Percentiles rank a stretch among this genome's conserved stretches.
Conservation (phyloP, 305 asterid genomes). For the Rubia balearica region DNA sequence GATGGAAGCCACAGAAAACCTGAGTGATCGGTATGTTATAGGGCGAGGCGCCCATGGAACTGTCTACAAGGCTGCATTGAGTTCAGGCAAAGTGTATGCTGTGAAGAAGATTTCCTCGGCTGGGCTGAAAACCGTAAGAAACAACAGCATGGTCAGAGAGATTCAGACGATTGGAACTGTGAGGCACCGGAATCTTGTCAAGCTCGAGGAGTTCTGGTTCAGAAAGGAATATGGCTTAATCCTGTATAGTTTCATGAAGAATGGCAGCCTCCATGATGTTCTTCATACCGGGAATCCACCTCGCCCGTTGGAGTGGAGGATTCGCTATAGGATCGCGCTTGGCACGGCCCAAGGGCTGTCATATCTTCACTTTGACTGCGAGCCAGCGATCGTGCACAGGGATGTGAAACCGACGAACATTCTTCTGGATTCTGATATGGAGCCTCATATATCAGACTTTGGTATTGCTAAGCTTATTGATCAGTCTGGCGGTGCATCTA, state of each 20-base stretch:
- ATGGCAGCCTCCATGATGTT: conserved; percentile 79
- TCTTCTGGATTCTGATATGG: conserved; percentile 65
- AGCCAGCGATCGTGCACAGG: conserved; percentile 68
- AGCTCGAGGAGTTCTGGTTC: conserved; percentile 70
- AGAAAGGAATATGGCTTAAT: conserved; percentile 67
- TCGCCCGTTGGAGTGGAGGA: conserved; percentile 43
- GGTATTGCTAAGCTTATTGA: conserved; percentile 85
- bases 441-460: conserved; percentile 85
- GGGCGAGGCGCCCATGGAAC: conserved; percentile 87
- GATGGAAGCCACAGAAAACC: conserved; percentile 62
- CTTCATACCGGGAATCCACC: conserved; percentile 43
- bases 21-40: conserved; percentile 45
- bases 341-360: conserved; percentile 83
- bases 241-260: conserved; percentile 57
- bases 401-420: conserved; percentile 84
- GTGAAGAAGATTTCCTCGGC: conserved; percentile 51
- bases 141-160: conserved; percentile 61
- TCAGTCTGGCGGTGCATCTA: conserved; percentile 31
- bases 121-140: conserved; percentile 37
- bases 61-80: conserved; percentile 60
- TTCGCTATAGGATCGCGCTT: conserved; percentile 55
- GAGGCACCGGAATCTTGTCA: conserved; percentile 76
- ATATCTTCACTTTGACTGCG: conserved; percentile 84
- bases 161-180: conserved; percentile 76
- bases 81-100: conserved; percentile 52